Percentiles rank a stretch among this genome's conserved stretches.
Conservation (phyloP, 306 rosid species). For the Gleditsia sinensis region DNA sequence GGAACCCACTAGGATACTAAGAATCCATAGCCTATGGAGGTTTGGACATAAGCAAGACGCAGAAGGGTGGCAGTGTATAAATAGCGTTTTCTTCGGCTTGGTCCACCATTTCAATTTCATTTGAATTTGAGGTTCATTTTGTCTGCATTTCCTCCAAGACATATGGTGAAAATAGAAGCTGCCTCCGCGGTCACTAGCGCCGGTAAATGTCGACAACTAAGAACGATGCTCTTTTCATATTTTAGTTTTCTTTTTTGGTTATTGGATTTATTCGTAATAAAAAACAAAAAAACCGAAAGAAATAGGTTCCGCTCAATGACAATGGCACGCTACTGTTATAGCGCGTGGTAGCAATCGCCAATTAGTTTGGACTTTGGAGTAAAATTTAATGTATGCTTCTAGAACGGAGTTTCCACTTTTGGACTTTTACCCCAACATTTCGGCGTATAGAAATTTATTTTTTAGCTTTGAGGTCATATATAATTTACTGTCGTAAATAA, state of each 20-base stretch:
- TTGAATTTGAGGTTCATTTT: constrained; percentile 81
- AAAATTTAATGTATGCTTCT: background rate
- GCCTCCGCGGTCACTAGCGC: too few relatives aligned
- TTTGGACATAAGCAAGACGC: constrained; percentile 33
- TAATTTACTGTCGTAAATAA: too few relatives aligned
- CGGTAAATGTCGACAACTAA: background rate
- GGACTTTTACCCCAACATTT: background rate
- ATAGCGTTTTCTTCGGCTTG: constrained; percentile 43
- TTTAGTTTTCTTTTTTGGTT: background rate
- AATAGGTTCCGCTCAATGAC: background rate
- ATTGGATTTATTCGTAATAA: background rate
- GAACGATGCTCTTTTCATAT: too few relatives aligned
- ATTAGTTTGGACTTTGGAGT: background rate
- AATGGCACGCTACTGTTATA: constrained; percentile 10
- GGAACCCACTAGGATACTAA: background rate
- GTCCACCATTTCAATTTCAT: constrained; percentile 54
- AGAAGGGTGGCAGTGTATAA: constrained; percentile 47
- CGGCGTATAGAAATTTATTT: too few relatives aligned
- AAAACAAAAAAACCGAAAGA: background rate
- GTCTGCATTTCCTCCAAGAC: constrained; percentile 49
- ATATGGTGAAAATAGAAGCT: constrained; percentile 14
- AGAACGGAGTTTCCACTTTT: constrained; percentile 24
- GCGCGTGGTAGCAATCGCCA: constrained; percentile 37
- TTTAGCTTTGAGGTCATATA: too few relatives aligned
- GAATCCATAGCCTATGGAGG: constrained; percentile 38